Percentiles rank a stretch among this genome's conserved stretches.
Evolutionary conservation across 768 basidiomycete species (phyloP).

Genomic region (Rhizopogon roseolus): DNA sequence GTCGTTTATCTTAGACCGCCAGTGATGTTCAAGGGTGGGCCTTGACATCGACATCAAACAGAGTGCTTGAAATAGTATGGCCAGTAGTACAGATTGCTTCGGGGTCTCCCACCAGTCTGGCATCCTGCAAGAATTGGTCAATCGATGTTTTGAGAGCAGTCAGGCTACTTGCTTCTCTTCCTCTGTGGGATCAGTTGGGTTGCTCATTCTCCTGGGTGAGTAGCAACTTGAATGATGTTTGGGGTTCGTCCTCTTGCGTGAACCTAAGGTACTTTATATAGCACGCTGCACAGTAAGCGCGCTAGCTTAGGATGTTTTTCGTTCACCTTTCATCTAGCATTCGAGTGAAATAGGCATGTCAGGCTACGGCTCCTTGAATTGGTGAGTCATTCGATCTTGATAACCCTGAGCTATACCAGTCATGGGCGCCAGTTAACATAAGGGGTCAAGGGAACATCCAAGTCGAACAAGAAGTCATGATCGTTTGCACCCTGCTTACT

Average conservation of each 20-base stretch:
- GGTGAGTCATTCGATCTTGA: not conserved
- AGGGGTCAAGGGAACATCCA: not conserved
- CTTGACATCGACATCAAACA: constrained; percentile 1
- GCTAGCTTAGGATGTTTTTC: not conserved
- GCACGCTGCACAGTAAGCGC: not conserved
- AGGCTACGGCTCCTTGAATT: too few relatives aligned
- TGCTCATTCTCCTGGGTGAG: not conserved
- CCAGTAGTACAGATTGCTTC: too few relatives aligned
- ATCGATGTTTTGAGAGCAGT: not conserved
- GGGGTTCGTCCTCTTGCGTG: not conserved
- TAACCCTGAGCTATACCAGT: not conserved
- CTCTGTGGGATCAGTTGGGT: not conserved
- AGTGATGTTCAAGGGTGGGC: not conserved
- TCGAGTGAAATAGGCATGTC: not conserved
- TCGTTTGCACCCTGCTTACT: not conserved
- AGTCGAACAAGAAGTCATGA: not conserved
- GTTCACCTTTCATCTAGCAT: too few relatives aligned
- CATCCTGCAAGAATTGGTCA: not conserved
- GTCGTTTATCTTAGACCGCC: not conserved
- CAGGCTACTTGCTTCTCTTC: not conserved
- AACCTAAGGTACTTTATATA: not conserved
- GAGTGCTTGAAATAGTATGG: not conserved
- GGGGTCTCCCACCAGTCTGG: not conserved
- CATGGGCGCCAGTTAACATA: too few relatives aligned
- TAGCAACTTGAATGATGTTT: too few relatives aligned